A percentile compares a stretch with the other conserved stretches of the same genome.
phyloP scores from a whole-genome alignment of 768 basidiomycete species.

The Phaeotremella fagi region DNA sequence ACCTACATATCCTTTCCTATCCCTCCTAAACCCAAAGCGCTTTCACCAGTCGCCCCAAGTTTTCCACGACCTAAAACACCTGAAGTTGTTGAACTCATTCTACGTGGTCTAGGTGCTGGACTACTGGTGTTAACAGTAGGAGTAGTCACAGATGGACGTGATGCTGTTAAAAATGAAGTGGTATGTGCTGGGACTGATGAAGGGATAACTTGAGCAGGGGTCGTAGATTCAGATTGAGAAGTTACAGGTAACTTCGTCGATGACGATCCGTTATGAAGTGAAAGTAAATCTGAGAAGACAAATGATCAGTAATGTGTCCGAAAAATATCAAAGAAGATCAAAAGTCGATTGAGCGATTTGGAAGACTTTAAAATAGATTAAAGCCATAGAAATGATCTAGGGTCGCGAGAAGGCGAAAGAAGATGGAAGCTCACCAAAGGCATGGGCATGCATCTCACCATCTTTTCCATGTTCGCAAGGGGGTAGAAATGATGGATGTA shows the following conservation, averaged over 20 bases:
- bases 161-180: conserved; percentile 29
- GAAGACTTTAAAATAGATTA: no score
- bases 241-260: conserved; percentile 5
- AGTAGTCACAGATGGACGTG: conserved; percentile 19
- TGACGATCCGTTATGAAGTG: conserved; percentile 21
- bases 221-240: conserved; percentile 12
- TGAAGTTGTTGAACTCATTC: conserved; percentile 41
- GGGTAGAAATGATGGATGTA: conserved; percentile 35
- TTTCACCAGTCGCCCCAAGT: conserved; percentile 31
- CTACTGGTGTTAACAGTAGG: conserved; percentile 2
- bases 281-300: conserved; percentile 28
- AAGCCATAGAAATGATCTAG: no score
- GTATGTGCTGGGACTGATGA: conserved; percentile 29
- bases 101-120: conserved; percentile 22
- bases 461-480: conserved; percentile 34
- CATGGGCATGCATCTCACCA: conserved; percentile 37
- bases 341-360: background rate
- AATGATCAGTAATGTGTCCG: background rate
- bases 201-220: conserved; percentile 16
- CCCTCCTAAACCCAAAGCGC: conserved; percentile 6
- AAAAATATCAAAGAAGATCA: background rate
- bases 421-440: conserved; percentile 36
- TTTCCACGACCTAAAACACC: conserved; percentile 40
- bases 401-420: no score
- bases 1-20: conserved; percentile 28